Percentiles rank a stretch among this genome's conserved stretches.
Evolutionary conservation across 306 rosid genomes (phyloP).

Genomic region (Dryas octopetala): DNA sequence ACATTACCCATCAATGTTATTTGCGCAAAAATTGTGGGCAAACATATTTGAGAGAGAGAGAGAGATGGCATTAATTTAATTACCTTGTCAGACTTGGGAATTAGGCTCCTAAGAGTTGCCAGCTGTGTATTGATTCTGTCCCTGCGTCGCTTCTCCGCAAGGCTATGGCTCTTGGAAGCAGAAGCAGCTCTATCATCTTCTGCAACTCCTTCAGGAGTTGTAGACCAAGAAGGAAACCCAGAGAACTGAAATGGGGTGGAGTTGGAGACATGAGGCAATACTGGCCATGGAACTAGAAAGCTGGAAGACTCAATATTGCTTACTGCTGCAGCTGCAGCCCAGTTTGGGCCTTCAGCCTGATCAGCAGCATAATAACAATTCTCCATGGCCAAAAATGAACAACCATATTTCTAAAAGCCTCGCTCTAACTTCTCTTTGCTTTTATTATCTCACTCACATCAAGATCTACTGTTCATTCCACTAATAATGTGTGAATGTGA

Average conservation of each 20-base stretch:
- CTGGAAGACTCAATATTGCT: slow-evolving; percentile 34
- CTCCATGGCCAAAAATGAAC: slow-evolving; percentile 49
- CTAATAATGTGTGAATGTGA: slow-evolving; percentile 33
- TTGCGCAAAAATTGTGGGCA: background rate
- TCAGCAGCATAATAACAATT: slow-evolving; percentile 41
- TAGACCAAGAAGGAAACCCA: slow-evolving; percentile 50
- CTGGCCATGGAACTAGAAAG: slow-evolving; percentile 38
- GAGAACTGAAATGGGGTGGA: slow-evolving; percentile 44
- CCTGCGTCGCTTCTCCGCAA: slow-evolving; percentile 90
- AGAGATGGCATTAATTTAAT: too few relatives aligned
- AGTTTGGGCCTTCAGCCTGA: slow-evolving; percentile 33
- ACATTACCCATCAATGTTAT: too few relatives aligned
- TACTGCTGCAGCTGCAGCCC: slow-evolving; percentile 19
- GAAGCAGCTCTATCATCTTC: slow-evolving; percentile 62
- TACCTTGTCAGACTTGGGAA: slow-evolving; percentile 96
- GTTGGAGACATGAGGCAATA: slow-evolving; percentile 36
- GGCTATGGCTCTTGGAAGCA: slow-evolving; percentile 94
- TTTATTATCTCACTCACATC: slow-evolving; percentile 38
- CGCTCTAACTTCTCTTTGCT: slow-evolving; percentile 22
- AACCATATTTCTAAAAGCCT: slow-evolving; percentile 25
- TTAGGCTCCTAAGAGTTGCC: slow-evolving; percentile 80
- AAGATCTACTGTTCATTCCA: slow-evolving; percentile 45
- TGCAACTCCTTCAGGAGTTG: slow-evolving; percentile 31
- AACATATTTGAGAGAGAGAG: too few relatives aligned
- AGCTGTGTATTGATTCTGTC: slow-evolving; percentile 95